Conservation (phyloP, 768 basidiomycete species). For the Termitomyces bulborhizus region DNA sequence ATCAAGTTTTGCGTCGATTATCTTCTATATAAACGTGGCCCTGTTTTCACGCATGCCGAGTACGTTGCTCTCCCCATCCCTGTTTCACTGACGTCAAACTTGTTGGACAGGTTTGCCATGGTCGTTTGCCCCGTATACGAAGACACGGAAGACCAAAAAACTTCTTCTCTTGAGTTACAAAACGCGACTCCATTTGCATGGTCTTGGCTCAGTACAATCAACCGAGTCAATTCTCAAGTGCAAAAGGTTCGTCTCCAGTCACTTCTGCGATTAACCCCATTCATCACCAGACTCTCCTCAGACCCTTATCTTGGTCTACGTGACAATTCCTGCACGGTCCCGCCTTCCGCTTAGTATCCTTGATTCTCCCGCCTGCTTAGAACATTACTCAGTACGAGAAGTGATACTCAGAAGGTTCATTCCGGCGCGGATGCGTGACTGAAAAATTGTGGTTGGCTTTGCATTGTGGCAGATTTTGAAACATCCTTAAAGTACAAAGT, state of each 20-base stretch:
- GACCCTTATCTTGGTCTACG: constrained; percentile 88
- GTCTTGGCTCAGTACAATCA: constrained; percentile 96
- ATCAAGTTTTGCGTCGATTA: constrained; percentile 98
- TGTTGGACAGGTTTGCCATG: constrained; percentile 66
- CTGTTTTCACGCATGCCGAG: constrained; percentile 96
- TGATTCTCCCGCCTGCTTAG: constrained; percentile 66
- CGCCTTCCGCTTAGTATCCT: constrained; percentile 46
- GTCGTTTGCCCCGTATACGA: constrained; percentile 90
- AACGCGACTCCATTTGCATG: constrained; percentile 76
- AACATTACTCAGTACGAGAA: constrained; percentile 78
- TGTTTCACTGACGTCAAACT: neutral
- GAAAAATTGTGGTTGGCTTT: constrained; percentile 11
- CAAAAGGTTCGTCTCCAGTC: constrained; percentile 65
- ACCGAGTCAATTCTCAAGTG: constrained; percentile 93
- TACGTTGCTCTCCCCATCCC: constrained; percentile 31
- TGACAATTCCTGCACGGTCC: constrained; percentile 81
- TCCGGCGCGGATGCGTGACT: constrained; percentile 91
- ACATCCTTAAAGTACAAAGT: constrained; percentile 7
- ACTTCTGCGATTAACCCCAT: neutral
- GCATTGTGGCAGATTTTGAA: constrained; percentile 2
- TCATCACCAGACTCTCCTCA: constrained; percentile 21
- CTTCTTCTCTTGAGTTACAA: constrained; percentile 58
- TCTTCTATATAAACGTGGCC: constrained; percentile 89
- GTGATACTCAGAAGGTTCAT: constrained; percentile 82
- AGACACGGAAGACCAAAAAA: constrained; percentile 63